Conservation (phyloP, 208 protist genomes). For the Wallacemonas collosoma region DNA sequence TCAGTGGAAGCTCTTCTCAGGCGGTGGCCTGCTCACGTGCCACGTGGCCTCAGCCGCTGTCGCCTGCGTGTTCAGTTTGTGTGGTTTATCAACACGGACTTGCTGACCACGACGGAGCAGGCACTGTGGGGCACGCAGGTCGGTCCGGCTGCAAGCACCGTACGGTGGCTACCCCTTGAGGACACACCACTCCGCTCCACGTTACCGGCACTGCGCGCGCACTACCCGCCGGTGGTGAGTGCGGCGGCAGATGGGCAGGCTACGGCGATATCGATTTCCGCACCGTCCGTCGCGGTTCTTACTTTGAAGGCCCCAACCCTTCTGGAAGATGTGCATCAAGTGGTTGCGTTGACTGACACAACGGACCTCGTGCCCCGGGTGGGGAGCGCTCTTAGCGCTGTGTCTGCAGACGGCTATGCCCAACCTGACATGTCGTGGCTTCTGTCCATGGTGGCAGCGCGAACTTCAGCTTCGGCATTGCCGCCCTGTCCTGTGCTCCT, state of each 20-base stretch:
- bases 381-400: background rate
- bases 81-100: slow-evolving; percentile 16
- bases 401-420: background rate
- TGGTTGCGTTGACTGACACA: background rate
- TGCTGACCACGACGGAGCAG: background rate
- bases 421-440: too few relatives aligned
- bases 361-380: background rate
- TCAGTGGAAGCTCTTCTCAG: background rate
- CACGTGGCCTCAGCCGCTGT: background rate
- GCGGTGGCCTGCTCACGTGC: slow-evolving; percentile 17
- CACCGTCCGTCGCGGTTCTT: background rate
- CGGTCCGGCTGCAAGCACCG: background rate
- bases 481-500: background rate
- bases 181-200: background rate
- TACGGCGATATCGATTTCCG: too few relatives aligned
- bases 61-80: background rate
- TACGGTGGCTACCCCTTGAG: background rate
- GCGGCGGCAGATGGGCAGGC: too few relatives aligned
- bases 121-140: background rate
- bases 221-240: too few relatives aligned
- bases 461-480: background rate
- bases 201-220: background rate
- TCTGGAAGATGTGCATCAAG: background rate
- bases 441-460: too few relatives aligned
- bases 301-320: background rate